Percentiles rank a stretch among this genome's conserved stretches.
phyloP scores from a whole-genome alignment of 257 asterid species.

The Lycium ferocissimum region DNA sequence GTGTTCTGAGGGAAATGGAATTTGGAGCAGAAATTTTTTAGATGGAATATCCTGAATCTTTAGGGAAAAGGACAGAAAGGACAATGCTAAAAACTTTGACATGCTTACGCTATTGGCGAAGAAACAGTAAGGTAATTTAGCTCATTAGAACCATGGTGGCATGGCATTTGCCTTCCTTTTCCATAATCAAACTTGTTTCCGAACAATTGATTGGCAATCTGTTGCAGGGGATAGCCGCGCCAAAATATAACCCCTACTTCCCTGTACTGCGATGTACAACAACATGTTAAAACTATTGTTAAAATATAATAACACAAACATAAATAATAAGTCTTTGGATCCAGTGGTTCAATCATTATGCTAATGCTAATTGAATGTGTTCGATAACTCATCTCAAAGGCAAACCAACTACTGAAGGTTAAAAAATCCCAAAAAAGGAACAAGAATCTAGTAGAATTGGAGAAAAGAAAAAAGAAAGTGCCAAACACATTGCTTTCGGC shows the following conservation, averaged over 20 bases:
- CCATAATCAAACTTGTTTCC: constrained; percentile 74
- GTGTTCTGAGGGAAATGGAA: constrained; percentile 61
- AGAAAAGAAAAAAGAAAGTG: not conserved
- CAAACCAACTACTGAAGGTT: not conserved
- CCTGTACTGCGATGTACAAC: constrained; percentile 58
- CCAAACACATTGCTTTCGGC: not conserved
- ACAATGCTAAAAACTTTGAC: not conserved
- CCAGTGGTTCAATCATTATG: not conserved
- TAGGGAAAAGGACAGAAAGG: not conserved
- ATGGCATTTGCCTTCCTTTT: constrained; percentile 99
- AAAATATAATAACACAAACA: not conserved
- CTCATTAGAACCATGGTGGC: constrained; percentile 80
- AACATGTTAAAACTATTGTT: not conserved
- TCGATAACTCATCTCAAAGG: not conserved
- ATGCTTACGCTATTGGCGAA: constrained; percentile 82
- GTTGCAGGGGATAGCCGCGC: constrained; percentile 87
- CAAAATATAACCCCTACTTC: constrained; percentile 90
- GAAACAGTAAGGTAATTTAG: constrained; percentile 76
- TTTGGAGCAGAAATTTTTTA: constrained; percentile 12
- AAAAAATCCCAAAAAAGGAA: not conserved
- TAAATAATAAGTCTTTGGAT: not conserved
- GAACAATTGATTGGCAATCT: constrained; percentile 76
- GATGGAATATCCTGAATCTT: not conserved
- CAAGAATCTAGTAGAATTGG: not conserved
- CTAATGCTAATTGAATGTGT: not conserved